These are phyloP conservation scores for Wallacemonas sp. DNA, from an alignment of 208 protist genomes.

Conservation along the genomic window DNA sequence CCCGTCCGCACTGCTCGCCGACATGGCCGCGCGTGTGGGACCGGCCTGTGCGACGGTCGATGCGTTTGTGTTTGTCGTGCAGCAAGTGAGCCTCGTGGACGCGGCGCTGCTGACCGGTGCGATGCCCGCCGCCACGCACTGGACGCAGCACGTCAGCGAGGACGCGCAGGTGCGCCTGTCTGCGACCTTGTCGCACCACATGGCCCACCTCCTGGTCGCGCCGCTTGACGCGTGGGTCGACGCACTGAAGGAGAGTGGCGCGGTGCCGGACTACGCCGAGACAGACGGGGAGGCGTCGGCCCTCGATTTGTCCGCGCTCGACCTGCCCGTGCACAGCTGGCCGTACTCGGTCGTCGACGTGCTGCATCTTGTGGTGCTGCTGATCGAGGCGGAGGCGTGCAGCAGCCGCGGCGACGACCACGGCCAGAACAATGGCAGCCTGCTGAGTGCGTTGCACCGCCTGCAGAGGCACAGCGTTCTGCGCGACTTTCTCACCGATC, in stretches of 20 bases:
- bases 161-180: not conserved
- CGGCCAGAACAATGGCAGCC: not conserved
- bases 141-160: not conserved
- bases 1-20: not conserved
- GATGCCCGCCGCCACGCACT: not conserved
- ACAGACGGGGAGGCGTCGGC: too few relatives aligned
- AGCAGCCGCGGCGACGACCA: not conserved
- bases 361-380: constrained; percentile 2
- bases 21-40: not conserved
- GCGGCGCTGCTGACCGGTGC: constrained; percentile 12
- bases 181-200: not conserved
- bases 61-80: not conserved
- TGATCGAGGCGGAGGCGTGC: not conserved
- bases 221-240: constrained; percentile 1
- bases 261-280: too few relatives aligned
- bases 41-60: not conserved
- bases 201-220: not conserved
- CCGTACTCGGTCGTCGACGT: constrained; percentile 6
- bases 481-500: not conserved
- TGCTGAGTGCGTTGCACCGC: not conserved
- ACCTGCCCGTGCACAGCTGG: not conserved
- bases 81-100: constrained; percentile 1
- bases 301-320: too few relatives aligned
- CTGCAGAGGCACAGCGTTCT: not conserved
- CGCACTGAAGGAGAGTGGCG: too few relatives aligned